These are phyloP conservation scores for Penicillium sp. DNA, from an alignment of 2,329 filamentous ascomycete species.

Conservation along the genomic window DNA sequence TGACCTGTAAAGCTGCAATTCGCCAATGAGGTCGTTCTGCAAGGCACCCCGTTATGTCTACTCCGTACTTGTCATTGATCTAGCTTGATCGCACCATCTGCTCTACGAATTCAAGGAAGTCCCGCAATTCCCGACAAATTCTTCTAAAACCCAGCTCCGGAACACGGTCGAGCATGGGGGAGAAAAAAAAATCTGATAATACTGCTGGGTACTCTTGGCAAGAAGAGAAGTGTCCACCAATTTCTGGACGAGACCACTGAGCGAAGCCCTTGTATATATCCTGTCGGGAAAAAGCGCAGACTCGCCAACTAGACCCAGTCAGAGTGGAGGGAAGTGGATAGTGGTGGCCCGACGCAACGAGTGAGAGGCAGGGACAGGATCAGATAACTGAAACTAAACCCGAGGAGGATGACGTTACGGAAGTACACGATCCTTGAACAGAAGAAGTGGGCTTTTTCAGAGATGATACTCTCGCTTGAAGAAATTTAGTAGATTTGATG, in stretches of 20 bases:
- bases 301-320: slow-evolving; percentile 12
- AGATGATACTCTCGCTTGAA: slow-evolving; percentile 1
- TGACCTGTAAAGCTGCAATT: background rate
- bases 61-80: too few relatives aligned
- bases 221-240: slow-evolving; percentile 7
- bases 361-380: slow-evolving; percentile 22
- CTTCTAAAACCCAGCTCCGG: background rate
- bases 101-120: background rate
- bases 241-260: background rate
- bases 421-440: slow-evolving; percentile 8
- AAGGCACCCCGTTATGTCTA: background rate
- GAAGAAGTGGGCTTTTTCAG: slow-evolving; percentile 16
- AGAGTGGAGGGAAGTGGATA: slow-evolving; percentile 28
- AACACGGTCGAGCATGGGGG: background rate
- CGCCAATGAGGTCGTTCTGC: background rate
- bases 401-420: slow-evolving; percentile 19
- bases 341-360: slow-evolving; percentile 16
- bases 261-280: slow-evolving; percentile 3
- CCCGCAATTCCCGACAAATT: background rate
- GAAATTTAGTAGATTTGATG: background rate
- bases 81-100: background rate
- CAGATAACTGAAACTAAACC: slow-evolving; percentile 27
- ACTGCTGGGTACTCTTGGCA: background rate
- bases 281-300: slow-evolving; percentile 13
- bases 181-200: slow-evolving; percentile 7